Base-by-base conservation (phyloP, 257 asterid species). In the Solanum tarapatanum region DNA sequence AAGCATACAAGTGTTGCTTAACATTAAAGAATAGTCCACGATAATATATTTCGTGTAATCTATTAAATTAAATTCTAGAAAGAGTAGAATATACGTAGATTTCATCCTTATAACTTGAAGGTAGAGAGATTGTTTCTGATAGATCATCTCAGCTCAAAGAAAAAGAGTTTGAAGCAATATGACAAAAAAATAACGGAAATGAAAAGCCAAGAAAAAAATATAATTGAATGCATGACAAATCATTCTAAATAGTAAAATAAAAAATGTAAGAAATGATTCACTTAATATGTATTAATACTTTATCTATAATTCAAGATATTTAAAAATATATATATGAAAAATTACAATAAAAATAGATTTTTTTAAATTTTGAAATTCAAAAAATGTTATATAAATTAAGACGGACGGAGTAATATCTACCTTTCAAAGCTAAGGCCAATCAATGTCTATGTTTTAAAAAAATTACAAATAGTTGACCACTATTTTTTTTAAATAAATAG, bases 321-420 rank as follows among this genome's bases (percentile, higher is more conserved):
- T 21, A 58, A 58, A 58, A 60, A 60, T 1, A 19, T 21, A 19
- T 21, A 21, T 60, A 60, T 5, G 5, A 58, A 60, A 21, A 60
- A 21, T 21, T 58, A 58, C 2, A 3, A 8, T 60, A 60, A 1
- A 8, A 55, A 21, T 3, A 58, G 0, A 21, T 3, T 60, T 8
- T 0, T 23, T 2, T 4, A 4, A 9, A 23, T 23, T n/a, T 62
- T 2, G 0, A 62, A 62, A 9, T 23, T 8, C 0, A 0, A 58
- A 21, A 19, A 58, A 19, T 21, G 1, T 58, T 0, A 2, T 11
- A 9, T 62, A 62, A 62, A 62, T n/a, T n/a, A 3, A n/a, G 30
- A 66, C 10, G 4, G 33, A 2, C 1, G 0, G 6, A 30, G 1
- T 35, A 35, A 24, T 66, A 66, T 66, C 30, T 24, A 11, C 14